Conservation (phyloP, 2,329 filamentous ascomycete genomes). For the Akanthomyces lecanii region DNA sequence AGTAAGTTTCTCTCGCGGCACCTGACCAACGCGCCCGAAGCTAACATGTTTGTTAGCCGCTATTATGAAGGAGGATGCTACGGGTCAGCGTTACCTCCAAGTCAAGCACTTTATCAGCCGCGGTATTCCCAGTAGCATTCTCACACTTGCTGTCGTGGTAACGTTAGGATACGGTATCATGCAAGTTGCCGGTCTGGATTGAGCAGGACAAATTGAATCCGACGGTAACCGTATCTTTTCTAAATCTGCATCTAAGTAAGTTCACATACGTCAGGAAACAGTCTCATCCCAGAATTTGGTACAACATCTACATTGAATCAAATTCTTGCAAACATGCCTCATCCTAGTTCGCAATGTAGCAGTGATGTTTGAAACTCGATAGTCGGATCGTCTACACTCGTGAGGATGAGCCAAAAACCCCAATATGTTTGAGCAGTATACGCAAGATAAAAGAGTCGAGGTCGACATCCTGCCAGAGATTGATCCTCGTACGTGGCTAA, state of each 20-base stretch:
- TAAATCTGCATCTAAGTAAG: background rate
- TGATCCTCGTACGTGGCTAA: too few species aligned
- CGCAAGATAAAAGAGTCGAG: too few species aligned
- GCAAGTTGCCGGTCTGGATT: conserved; percentile 63
- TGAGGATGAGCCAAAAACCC: too few species aligned
- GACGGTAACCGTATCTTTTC: background rate
- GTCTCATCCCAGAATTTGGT: too few species aligned
- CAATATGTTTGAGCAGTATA: too few species aligned
- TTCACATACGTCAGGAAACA: too few species aligned
- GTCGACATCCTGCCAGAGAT: too few species aligned
- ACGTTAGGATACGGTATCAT: conserved; percentile 90
- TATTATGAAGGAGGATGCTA: conserved; percentile 98
- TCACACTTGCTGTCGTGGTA: conserved; percentile 77
- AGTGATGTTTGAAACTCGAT: too few species aligned
- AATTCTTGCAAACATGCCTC: too few species aligned
- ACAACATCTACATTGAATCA: too few species aligned
- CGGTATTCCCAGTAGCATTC: conserved; percentile 81
- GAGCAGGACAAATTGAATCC: background rate
- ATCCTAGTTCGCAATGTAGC: too few species aligned
- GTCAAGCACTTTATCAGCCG: conserved; percentile 93
- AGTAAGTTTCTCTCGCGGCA: conserved; percentile 59
- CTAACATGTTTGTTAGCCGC: conserved; percentile 57
- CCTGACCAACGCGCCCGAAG: background rate
- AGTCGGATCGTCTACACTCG: too few species aligned
- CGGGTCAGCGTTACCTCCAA: conserved; percentile 83